A percentile compares a stretch with the other conserved stretches of the same genome.
Conservation (phyloP, 1,284 basidiomycete species). For the Ustilago shanxiensis region DNA sequence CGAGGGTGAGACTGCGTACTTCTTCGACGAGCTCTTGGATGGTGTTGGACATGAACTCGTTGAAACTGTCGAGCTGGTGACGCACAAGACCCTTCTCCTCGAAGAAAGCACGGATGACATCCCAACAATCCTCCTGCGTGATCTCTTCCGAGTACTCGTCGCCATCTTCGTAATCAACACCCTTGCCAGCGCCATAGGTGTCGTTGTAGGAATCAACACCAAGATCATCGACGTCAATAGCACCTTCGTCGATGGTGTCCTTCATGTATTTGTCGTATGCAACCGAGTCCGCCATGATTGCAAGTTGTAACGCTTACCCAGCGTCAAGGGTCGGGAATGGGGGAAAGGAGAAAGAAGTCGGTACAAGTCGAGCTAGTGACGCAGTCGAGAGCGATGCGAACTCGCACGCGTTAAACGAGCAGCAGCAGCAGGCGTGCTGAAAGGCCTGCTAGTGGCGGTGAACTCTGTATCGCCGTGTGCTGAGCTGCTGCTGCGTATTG, state of each 20-base stretch:
- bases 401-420: neutral
- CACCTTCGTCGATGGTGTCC: slow-evolving; percentile 48
- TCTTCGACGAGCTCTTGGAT: slow-evolving; percentile 99
- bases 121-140: slow-evolving; percentile 69
- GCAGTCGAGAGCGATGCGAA: neutral
- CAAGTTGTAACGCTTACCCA: slow-evolving; percentile 22
- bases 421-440: slow-evolving; percentile 6
- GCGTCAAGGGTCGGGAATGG: slow-evolving; percentile 24
- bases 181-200: slow-evolving; percentile 38
- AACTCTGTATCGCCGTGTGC: slow-evolving; percentile 7
- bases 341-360: neutral
- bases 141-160: slow-evolving; percentile 64
- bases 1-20: slow-evolving; percentile 90
- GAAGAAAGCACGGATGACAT: slow-evolving; percentile 89
- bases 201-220: slow-evolving; percentile 37
- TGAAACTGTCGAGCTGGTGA: slow-evolving; percentile 97
- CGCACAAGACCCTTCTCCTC: slow-evolving; percentile 96
- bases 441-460: slow-evolving; percentile 5
- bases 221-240: slow-evolving; percentile 46
- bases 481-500: slow-evolving; percentile 13
- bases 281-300: slow-evolving; percentile 49
- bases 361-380: slow-evolving; percentile 3
- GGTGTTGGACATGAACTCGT: slow-evolving; percentile 99
- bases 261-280: slow-evolving; percentile 63
- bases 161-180: slow-evolving; percentile 45